Evolutionary conservation across 306 rosid genomes (phyloP).

Genomic region (Malus sieversii): DNA sequence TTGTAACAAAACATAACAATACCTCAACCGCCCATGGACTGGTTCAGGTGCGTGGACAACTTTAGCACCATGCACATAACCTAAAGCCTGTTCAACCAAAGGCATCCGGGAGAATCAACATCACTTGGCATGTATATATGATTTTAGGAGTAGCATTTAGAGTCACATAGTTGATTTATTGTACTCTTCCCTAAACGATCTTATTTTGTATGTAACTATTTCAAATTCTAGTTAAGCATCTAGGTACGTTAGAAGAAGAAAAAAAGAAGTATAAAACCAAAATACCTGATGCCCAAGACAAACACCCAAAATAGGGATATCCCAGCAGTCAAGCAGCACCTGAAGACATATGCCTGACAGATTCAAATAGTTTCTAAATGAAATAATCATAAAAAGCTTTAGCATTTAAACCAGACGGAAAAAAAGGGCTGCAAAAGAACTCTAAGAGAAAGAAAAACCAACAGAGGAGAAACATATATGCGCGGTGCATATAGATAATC

Average conservation of each 20-base stretch:
- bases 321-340: slow-evolving; percentile 64
- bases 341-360: slow-evolving; percentile 84
- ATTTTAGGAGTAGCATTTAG: neutral
- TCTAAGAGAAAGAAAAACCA: neutral
- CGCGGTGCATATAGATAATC: neutral
- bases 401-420: neutral
- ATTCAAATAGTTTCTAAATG: slow-evolving; percentile 23
- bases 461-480: neutral
- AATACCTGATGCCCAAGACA: slow-evolving; percentile 97
- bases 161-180: neutral
- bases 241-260: neutral
- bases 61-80: slow-evolving; percentile 85
- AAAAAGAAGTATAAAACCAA: slow-evolving; percentile 1
- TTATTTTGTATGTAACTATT: neutral
- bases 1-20: slow-evolving; percentile 12
- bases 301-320: slow-evolving; percentile 91
- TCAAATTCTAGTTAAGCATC: neutral
- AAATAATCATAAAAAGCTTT: slow-evolving; percentile 5
- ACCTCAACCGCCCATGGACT: slow-evolving; percentile 94
- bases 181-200: neutral
- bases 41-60: slow-evolving; percentile 91
- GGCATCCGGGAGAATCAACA: slow-evolving; percentile 5
- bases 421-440: neutral
- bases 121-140: neutral
- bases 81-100: slow-evolving; percentile 68